Conservation (phyloP, 345 rosid species). For the Rhodamnia argentea region DNA sequence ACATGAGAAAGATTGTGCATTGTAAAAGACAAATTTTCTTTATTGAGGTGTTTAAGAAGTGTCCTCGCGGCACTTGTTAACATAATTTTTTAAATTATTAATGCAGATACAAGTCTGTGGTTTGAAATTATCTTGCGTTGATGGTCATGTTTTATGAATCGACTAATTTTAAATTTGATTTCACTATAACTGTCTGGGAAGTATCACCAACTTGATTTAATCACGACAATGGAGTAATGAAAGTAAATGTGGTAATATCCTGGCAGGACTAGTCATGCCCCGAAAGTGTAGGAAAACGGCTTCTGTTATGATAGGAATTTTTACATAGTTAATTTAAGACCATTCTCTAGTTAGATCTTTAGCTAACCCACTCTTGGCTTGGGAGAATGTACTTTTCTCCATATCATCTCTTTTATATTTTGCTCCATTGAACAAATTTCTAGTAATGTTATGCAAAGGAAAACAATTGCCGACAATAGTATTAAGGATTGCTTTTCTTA, state of each 20-base stretch:
- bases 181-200: background rate
- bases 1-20: background rate
- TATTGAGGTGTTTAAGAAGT: background rate
- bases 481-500: background rate
- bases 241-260: background rate
- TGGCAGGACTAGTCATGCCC: background rate
- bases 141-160: background rate
- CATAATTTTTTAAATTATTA: background rate
- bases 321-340: background rate
- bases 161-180: background rate
- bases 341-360: background rate
- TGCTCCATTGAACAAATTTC: constrained; percentile 34
- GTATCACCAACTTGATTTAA: background rate
- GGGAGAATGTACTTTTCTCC: background rate
- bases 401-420: background rate
- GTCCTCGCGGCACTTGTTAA: background rate
- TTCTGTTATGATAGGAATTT: background rate
- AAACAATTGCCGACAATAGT: constrained; percentile 39
- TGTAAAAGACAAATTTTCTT: background rate
- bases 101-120: background rate
- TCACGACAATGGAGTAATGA: background rate
- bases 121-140: background rate
- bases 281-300: background rate
- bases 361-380: background rate
- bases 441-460: constrained; percentile 64